Evolutionary conservation across 176 grass and related monocot species (phyloP).

Genomic region (Musa acuminata): DNA sequence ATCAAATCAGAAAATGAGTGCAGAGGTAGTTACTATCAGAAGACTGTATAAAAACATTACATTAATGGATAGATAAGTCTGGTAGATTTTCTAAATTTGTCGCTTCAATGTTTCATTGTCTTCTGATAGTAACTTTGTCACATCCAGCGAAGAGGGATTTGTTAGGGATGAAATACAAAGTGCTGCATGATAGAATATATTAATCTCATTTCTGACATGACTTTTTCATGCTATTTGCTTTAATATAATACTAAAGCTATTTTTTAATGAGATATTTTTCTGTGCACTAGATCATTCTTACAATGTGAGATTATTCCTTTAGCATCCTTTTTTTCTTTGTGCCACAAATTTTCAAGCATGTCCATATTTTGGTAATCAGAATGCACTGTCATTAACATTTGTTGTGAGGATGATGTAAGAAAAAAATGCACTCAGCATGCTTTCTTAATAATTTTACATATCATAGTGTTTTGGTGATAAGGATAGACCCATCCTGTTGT

Average conservation of each 20-base stretch:
- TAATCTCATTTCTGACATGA: not conserved
- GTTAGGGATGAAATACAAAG: not conserved
- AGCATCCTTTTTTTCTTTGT: not conserved
- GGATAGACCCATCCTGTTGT: not conserved
- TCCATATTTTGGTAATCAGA: not conserved
- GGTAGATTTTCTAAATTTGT: not conserved
- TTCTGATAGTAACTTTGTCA: not conserved
- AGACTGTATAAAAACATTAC: not conserved
- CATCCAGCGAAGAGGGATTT: not conserved
- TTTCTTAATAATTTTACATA: not conserved
- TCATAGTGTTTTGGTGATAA: constrained; percentile 2
- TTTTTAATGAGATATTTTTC: not conserved
- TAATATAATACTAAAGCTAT: not conserved
- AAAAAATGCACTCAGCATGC: not conserved
- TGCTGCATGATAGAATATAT: not conserved
- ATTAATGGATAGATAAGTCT: not conserved
- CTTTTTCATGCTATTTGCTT: not conserved
- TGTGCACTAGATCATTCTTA: not conserved
- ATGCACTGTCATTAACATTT: not conserved
- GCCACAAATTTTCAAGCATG: not conserved
- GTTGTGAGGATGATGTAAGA: not conserved
- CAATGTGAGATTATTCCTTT: not conserved
- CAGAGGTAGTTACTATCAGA: constrained; percentile 47
- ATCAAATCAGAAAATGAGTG: constrained; percentile 64
- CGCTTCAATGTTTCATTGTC: not conserved